Evolutionary conservation across 306 rosid genomes (phyloP).

Genomic region (Citrullus amarus): DNA sequence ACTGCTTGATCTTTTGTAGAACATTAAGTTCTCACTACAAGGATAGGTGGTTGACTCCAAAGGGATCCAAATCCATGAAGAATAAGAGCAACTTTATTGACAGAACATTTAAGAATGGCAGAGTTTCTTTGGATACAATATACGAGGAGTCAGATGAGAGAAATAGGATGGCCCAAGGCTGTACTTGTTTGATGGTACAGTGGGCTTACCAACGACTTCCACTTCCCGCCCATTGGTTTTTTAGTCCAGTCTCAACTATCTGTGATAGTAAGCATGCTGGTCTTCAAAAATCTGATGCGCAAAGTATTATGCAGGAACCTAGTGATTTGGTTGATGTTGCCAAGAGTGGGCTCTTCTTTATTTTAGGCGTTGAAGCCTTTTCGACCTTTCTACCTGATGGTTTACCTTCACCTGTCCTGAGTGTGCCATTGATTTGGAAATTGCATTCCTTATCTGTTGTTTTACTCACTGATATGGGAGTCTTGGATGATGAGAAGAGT

Average conservation of each 20-base stretch:
- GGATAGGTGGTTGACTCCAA: conserved; percentile 64
- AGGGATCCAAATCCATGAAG: conserved; percentile 33
- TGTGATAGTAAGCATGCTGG: conserved; percentile 36
- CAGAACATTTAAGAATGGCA: conserved; percentile 29
- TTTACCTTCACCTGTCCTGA: conserved; percentile 52
- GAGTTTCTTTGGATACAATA: conserved; percentile 46
- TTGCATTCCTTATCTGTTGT: conserved; percentile 73
- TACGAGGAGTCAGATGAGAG: conserved; percentile 61
- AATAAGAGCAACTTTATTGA: conserved; percentile 17
- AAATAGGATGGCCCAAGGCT: conserved; percentile 14
- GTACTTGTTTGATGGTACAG: conserved; percentile 38
- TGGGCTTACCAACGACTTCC: conserved; percentile 92
- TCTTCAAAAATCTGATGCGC: conserved; percentile 29
- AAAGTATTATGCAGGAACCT: conserved; percentile 21
- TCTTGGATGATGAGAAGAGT: conserved; percentile 58
- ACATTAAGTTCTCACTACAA: conserved; percentile 64
- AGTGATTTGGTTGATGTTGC: conserved; percentile 49
- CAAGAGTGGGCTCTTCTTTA: conserved; percentile 68
- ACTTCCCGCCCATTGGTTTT: conserved; percentile 68
- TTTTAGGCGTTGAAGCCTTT: conserved; percentile 76
- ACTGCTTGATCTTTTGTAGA: conserved; percentile 41
- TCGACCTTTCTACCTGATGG: conserved; percentile 38
- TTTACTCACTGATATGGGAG: conserved; percentile 72
- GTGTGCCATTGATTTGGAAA: conserved; percentile 78
- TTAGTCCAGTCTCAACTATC: conserved; percentile 75